Percentiles rank a stretch among this genome's conserved stretches.
These are phyloP conservation scores for Globisporangium nodosum DNA, from an alignment of 352 stramenopile genomes.

Conservation along the genomic window DNA sequence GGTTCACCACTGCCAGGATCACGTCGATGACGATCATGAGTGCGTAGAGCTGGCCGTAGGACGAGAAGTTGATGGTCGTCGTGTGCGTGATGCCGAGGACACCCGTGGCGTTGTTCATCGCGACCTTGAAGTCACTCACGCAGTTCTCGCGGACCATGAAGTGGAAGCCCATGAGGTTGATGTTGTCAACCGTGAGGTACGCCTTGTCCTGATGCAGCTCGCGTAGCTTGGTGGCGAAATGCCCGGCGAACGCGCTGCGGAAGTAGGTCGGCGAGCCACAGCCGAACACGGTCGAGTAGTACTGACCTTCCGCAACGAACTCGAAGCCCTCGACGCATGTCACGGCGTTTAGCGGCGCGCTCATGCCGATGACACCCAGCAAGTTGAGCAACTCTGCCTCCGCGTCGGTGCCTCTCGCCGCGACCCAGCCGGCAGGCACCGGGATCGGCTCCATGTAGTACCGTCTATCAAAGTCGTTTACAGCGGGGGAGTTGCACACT, in stretches of 20 bases:
- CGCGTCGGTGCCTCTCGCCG: constrained; percentile 22
- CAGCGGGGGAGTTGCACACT: constrained; percentile 45
- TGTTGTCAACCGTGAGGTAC: constrained; percentile 17
- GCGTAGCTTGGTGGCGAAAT: constrained; percentile 7
- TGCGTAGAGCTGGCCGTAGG: constrained; percentile 39
- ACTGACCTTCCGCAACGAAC: constrained; percentile 14
- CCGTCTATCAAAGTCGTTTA: constrained; percentile 33
- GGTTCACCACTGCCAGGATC: constrained; percentile 24
- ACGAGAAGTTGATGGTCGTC: constrained; percentile 33
- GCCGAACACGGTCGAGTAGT: constrained; percentile 26
- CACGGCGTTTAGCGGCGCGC: constrained; percentile 27
- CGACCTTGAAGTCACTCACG: constrained; percentile 15
- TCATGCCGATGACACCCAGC: constrained; percentile 53
- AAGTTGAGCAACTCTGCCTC: constrained; percentile 38
- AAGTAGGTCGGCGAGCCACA: constrained; percentile 32
- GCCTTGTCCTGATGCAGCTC: constrained; percentile 23
- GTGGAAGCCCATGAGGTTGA: constrained; percentile 28
- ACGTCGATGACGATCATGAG: constrained; percentile 20
- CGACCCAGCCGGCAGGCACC: constrained; percentile 9
- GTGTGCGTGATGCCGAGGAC: constrained; percentile 21
- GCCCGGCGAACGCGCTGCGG: constrained; percentile 25
- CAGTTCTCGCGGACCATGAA: constrained; percentile 29
- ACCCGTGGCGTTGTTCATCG: constrained; percentile 1
- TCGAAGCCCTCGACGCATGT: constrained; percentile 51
- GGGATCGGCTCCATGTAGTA: constrained; percentile 23